These are phyloP conservation scores for Candida tibetensis DNA, from an alignment of 805 yeast species.

Conservation along the genomic window DNA sequence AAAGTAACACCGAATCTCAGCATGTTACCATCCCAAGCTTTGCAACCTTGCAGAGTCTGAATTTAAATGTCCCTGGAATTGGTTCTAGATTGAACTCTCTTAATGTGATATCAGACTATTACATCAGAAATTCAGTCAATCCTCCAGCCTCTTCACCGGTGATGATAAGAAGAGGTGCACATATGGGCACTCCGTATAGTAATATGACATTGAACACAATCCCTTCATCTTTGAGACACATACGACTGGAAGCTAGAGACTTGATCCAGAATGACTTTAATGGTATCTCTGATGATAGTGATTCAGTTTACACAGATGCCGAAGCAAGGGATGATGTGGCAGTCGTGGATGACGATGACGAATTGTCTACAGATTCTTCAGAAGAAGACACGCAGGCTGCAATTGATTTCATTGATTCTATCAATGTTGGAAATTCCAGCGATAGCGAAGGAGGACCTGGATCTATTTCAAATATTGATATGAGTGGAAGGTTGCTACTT, in stretches of 20 bases:
- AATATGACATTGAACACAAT: constrained; percentile 7
- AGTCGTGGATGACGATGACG: constrained; percentile 10
- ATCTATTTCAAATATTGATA: background rate
- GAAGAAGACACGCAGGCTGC: constrained; percentile 6
- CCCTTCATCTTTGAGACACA: constrained; percentile 8
- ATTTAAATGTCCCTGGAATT: constrained; percentile 1
- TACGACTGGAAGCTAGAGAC: constrained; percentile 2
- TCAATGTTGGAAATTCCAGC: constrained; percentile 4
- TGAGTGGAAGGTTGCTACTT: constrained; percentile 19
- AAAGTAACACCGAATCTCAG: background rate
- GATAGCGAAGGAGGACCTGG: constrained; percentile 3
- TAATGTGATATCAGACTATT: constrained; percentile 13
- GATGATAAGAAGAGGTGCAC: background rate
- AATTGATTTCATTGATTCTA: constrained; percentile 9
- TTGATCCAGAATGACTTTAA: background rate
- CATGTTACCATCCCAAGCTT: background rate
- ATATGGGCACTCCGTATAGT: background rate
- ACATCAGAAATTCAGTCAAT: constrained; percentile 6
- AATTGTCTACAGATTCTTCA: constrained; percentile 1
- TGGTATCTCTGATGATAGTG: constrained; percentile 1
- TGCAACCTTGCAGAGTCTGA: background rate
- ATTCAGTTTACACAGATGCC: constrained; percentile 5
- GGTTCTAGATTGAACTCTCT: constrained; percentile 11
- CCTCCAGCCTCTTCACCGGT: background rate
- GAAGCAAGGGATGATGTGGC: constrained; percentile 7